These are phyloP conservation scores for Talaromyces rugulosus DNA, from an alignment of 2,329 filamentous ascomycete genomes.

Conservation along the genomic window DNA sequence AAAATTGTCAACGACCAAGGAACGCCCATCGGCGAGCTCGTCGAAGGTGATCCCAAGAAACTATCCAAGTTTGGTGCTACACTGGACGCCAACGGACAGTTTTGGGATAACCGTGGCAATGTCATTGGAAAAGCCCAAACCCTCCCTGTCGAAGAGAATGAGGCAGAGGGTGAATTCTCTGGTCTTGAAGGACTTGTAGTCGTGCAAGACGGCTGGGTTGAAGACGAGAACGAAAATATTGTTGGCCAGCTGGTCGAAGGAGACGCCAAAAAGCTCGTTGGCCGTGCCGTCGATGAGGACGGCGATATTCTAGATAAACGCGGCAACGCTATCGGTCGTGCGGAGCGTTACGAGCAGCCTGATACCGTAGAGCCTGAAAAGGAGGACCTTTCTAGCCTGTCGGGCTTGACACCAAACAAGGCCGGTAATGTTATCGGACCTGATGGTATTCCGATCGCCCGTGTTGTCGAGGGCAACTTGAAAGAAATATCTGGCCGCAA, in stretches of 20 bases:
- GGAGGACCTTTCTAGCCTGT: constrained; percentile 50
- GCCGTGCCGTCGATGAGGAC: constrained; percentile 58
- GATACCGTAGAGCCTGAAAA: constrained; percentile 39
- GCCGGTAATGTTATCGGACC: constrained; percentile 53
- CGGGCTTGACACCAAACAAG: constrained; percentile 55
- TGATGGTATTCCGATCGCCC: constrained; percentile 53
- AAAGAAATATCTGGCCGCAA: constrained; percentile 54
- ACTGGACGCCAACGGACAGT: constrained; percentile 58
- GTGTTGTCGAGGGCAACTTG: constrained; percentile 53
- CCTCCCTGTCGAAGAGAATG: constrained; percentile 34
- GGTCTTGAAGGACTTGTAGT: constrained; percentile 46
- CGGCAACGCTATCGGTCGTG: constrained; percentile 59
- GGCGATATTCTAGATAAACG: constrained; percentile 60
- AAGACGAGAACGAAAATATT: constrained; percentile 44
- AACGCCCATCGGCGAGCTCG: constrained; percentile 53
- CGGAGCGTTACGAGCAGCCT: constrained; percentile 49
- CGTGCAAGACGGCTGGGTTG: constrained; percentile 45
- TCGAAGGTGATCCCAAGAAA: constrained; percentile 62
- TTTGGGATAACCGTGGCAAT: constrained; percentile 61
- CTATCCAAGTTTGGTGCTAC: constrained; percentile 38
- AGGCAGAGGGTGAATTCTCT: constrained; percentile 40
- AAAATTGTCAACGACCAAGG: constrained; percentile 42
- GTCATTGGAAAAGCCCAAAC: constrained; percentile 58
- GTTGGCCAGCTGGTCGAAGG: constrained; percentile 54
- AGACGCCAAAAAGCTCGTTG: constrained; percentile 56